These are phyloP conservation scores for Pelargonium citronellum DNA, from an alignment of 441 rosid genomes.

Conservation along the genomic window DNA sequence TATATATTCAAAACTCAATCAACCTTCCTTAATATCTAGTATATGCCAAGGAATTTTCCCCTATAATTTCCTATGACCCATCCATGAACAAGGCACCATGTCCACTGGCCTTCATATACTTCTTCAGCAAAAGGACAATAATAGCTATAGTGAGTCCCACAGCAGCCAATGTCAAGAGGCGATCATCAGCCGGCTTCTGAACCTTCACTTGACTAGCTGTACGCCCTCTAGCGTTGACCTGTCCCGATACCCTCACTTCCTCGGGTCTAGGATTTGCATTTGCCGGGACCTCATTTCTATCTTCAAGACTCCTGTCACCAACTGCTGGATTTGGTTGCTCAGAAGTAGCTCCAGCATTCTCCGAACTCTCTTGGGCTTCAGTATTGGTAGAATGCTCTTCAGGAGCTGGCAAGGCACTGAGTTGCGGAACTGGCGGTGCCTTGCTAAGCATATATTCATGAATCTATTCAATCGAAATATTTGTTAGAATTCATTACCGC, in stretches of 20 bases:
- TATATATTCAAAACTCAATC: background rate
- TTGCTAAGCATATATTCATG: slow-evolving; percentile 1
- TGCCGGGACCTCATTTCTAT: background rate
- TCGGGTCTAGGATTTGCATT: slow-evolving; percentile 28
- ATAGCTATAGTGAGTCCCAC: slow-evolving; percentile 81
- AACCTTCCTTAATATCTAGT: background rate
- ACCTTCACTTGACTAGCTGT: slow-evolving; percentile 28
- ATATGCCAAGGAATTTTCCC: background rate
- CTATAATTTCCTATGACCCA: slow-evolving; percentile 59
- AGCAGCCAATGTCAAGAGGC: slow-evolving; percentile 73
- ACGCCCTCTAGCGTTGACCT: slow-evolving; percentile 28
- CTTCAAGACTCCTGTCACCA: background rate
- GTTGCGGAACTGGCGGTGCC: slow-evolving; percentile 1
- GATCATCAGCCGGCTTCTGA: slow-evolving; percentile 68
- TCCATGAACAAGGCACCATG: slow-evolving; percentile 74
- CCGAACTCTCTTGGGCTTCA: slow-evolving; percentile 29
- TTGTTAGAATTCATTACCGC: background rate
- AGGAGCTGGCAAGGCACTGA: background rate
- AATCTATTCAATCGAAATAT: background rate
- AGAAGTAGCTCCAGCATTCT: slow-evolving; percentile 23
- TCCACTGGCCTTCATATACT: slow-evolving; percentile 70
- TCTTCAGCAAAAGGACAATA: slow-evolving; percentile 75
- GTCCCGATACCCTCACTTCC: slow-evolving; percentile 20
- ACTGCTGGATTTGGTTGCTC: slow-evolving; percentile 23
- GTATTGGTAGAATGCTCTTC: slow-evolving; percentile 15